Evolutionary conservation across 768 basidiomycete genomes (phyloP).

Genomic region (Hebeloma cylindrosporum): DNA sequence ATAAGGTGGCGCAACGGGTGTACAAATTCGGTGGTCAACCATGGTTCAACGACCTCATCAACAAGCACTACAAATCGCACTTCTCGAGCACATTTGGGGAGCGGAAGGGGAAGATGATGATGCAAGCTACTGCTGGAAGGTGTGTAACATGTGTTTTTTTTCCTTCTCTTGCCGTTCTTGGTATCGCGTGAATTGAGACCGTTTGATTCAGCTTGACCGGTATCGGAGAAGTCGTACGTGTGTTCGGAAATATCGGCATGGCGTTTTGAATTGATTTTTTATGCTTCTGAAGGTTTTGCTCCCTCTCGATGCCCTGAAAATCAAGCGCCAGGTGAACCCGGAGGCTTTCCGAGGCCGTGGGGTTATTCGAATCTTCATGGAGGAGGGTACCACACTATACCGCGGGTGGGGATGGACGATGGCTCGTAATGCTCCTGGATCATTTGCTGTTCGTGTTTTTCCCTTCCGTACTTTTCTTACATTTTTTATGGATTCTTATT

Average conservation of each 20-base stretch:
- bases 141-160: slow-evolving; percentile 30
- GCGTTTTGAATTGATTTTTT: not conserved
- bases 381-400: slow-evolving; percentile 91
- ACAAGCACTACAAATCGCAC: slow-evolving; percentile 72
- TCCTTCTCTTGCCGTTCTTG: not conserved
- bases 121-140: slow-evolving; percentile 95
- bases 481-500: not conserved
- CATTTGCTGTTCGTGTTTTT: slow-evolving; percentile 73
- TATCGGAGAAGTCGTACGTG: slow-evolving; percentile 91
- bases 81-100: slow-evolving; percentile 90
- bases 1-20: slow-evolving; percentile 91
- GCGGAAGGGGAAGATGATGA: slow-evolving; percentile 93
- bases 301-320: slow-evolving; percentile 95
- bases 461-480: not conserved
- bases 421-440: slow-evolving; percentile 95
- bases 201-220: slow-evolving; percentile 53
- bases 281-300: slow-evolving; percentile 66
- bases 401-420: slow-evolving; percentile 99
- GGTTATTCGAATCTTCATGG: slow-evolving; percentile 82
- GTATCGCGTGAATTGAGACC: slow-evolving; percentile 1
- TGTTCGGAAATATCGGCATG: not conserved
- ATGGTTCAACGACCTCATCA: slow-evolving; percentile 92
- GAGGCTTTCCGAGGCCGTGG: slow-evolving; percentile 97
- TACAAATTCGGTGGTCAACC: slow-evolving; percentile 99
- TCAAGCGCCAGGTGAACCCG: slow-evolving; percentile 97